Base-by-base conservation (phyloP, 352 stramenopile genomes). In the Blastocystis sp. region DNA sequence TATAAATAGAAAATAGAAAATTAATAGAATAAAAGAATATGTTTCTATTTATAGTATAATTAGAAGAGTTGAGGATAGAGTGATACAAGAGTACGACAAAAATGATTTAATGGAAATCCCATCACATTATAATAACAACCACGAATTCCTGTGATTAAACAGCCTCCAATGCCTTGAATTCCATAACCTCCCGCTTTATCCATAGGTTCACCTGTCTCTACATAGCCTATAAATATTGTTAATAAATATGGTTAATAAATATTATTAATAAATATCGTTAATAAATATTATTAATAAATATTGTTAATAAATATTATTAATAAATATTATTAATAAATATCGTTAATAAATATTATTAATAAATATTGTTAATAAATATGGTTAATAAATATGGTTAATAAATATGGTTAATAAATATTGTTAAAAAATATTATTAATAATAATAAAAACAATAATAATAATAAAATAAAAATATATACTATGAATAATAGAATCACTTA, bases 181-280 rank as follows among this genome's bases (percentile, higher is more conserved):
- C 81, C 82, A 67, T 90, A 91, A 3, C 77, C 70, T 28, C 82
- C 81, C 0, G 81, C 78, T 58, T 91, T 91, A 67, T 91, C 82
- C 80, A 91, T 87, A 0, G 81, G 80, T 57, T 89, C 80, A 1
- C 77, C 77, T 0, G 77, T 88, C 23, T 73, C 70, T 41, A 88
- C 83, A 57, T 91, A 91, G 19, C 72, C 78, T 79, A 49, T 16
- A 16, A 9, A 11, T 32, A 1, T 39, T 10, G 45, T 41, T 18
- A 35, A 19, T 31, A 4, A 45, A 34, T n/a, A 10, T 2, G 27
- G 11, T 21, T 18, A 64, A 65, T 43, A 7, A 47, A 4, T 52
- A 66, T 52, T 41, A 13, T 57, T 31, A 25, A 68, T 56, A n/a
- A 65, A n/a, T 4, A 34, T 58, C 6, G 28, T 39, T 16, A 25